phyloP scores from a whole-genome alignment of 768 basidiomycete species.

The Suillus cothurnatus region DNA sequence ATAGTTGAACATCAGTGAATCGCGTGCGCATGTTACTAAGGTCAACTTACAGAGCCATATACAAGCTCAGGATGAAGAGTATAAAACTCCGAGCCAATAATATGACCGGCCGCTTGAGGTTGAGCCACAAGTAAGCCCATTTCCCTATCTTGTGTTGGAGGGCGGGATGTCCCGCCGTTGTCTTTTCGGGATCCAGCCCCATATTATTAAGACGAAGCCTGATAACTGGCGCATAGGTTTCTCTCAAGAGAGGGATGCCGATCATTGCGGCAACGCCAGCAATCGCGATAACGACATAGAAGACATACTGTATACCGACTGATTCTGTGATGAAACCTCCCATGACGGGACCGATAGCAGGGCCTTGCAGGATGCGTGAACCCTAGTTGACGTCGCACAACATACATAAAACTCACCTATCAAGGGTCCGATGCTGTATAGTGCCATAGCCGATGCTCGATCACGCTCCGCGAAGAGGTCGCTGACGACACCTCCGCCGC shows the following conservation, averaged over 20 bases:
- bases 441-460: slow-evolving; percentile 67
- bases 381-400: neutral
- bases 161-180: slow-evolving; percentile 31
- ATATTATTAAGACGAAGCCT: slow-evolving; percentile 47
- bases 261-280: slow-evolving; percentile 45
- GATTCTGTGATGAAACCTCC: slow-evolving; percentile 67
- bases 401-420: slow-evolving; percentile 41
- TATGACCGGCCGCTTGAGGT: slow-evolving; percentile 61
- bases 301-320: slow-evolving; percentile 64
- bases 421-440: slow-evolving; percentile 66
- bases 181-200: slow-evolving; percentile 49
- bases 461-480: slow-evolving; percentile 68
- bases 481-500: slow-evolving; percentile 63
- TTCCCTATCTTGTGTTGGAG: slow-evolving; percentile 28
- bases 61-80: slow-evolving; percentile 71
- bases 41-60: slow-evolving; percentile 68
- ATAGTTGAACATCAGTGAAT: neutral
- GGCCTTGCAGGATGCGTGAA: slow-evolving; percentile 27
- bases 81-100: slow-evolving; percentile 63
- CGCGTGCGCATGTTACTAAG: neutral
- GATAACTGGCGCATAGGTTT: slow-evolving; percentile 78
- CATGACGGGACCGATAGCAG: slow-evolving; percentile 62
- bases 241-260: slow-evolving; percentile 63
- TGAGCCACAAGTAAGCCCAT: slow-evolving; percentile 55
- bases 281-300: slow-evolving; percentile 50